Evolutionary conservation across 2,329 filamentous ascomycete genomes (phyloP).

Genomic region (Lachnellula hyalina): DNA sequence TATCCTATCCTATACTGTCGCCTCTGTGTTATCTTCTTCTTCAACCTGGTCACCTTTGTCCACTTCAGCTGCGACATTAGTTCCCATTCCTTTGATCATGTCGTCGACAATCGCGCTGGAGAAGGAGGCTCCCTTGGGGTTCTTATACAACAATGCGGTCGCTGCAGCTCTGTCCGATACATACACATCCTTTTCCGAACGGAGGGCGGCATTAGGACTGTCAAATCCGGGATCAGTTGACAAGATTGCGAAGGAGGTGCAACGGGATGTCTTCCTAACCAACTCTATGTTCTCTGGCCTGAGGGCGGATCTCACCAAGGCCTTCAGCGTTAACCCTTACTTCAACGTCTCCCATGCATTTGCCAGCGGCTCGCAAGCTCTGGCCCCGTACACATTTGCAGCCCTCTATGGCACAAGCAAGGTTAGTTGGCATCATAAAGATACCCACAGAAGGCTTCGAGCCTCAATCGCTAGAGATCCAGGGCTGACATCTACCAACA

Average conservation of each 20-base stretch:
- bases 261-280: conserved; percentile 92
- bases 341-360: conserved; percentile 98
- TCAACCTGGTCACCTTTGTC: conserved; percentile 1
- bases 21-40: neutral
- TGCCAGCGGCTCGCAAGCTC: conserved; percentile 80
- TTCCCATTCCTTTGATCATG: conserved; percentile 6
- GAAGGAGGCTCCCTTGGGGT: conserved; percentile 50
- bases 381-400: conserved; percentile 93
- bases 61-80: neutral
- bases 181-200: conserved; percentile 75
- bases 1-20: too few relatives aligned
- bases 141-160: conserved; percentile 71
- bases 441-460: neutral
- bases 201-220: conserved; percentile 81
- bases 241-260: conserved; percentile 82
- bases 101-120: conserved; percentile 28
- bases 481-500: conserved; percentile 17
- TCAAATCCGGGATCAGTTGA: conserved; percentile 91
- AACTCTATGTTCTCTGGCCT: conserved; percentile 97
- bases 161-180: conserved; percentile 66
- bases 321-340: conserved; percentile 85
- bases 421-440: conserved; percentile 49
- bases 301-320: conserved; percentile 93
- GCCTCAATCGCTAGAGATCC: neutral
- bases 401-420: conserved; percentile 90